Evolutionary conservation across 495 filamentous ascomycete genomes (phyloP).

Genomic region (Gamarada debralockiae): DNA sequence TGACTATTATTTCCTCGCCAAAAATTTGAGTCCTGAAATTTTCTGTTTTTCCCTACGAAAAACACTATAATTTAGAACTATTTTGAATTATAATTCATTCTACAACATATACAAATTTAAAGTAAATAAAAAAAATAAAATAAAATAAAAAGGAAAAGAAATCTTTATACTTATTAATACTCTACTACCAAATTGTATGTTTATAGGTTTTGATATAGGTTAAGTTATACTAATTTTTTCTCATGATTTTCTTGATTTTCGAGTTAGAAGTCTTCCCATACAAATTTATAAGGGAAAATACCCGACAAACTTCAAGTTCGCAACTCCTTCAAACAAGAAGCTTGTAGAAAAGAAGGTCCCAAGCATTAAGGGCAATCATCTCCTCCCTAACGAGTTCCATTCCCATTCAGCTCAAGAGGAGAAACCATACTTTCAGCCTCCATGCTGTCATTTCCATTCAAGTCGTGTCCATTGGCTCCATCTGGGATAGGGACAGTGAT

Average conservation of each 20-base stretch:
- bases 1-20: too few species aligned
- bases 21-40: too few species aligned
- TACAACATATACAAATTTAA: background rate
- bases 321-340: background rate
- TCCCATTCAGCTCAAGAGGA: background rate
- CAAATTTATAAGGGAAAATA: background rate
- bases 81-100: background rate
- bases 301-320: background rate
- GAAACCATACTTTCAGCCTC: background rate
- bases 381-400: background rate
- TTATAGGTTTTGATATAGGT: background rate
- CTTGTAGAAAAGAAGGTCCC: background rate
- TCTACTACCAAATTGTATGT: background rate
- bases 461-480: background rate
- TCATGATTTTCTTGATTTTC: too few species aligned
- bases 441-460: background rate
- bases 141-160: background rate
- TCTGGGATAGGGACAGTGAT: constrained; percentile 1
- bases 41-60: too few species aligned
- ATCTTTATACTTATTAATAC: background rate
- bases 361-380: background rate
- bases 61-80: background rate
- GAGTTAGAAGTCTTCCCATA: background rate
- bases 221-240: background rate
- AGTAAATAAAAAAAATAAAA: background rate